phyloP scores from a whole-genome alignment of 805 yeast species.

The Pichia sporocuriosa region DNA sequence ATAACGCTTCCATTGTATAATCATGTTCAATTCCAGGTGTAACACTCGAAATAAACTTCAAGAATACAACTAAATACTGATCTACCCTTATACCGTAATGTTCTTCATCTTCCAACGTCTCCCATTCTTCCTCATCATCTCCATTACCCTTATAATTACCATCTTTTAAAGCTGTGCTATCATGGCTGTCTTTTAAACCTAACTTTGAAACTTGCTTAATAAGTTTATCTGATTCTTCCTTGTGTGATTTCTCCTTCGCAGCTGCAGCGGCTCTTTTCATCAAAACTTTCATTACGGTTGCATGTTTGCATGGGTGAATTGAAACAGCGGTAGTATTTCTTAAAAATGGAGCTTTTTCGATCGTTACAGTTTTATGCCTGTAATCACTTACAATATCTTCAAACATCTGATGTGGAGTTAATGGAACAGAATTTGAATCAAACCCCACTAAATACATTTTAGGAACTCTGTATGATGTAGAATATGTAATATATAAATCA shows the following conservation, averaged over 20 bases:
- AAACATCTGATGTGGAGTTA: slow-evolving; percentile 85
- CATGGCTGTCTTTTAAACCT: slow-evolving; percentile 35
- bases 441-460: slow-evolving; percentile 89
- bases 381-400: slow-evolving; percentile 91
- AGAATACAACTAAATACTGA: slow-evolving; percentile 81
- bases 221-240: slow-evolving; percentile 23
- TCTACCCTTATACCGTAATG: slow-evolving; percentile 63
- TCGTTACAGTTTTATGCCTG: slow-evolving; percentile 92
- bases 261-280: slow-evolving; percentile 66
- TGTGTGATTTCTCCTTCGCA: slow-evolving; percentile 23
- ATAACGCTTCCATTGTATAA: slow-evolving; percentile 95
- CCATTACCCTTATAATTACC: slow-evolving; percentile 13
- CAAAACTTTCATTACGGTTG: slow-evolving; percentile 86
- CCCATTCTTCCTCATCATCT: slow-evolving; percentile 20
- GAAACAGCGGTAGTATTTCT: slow-evolving; percentile 73
- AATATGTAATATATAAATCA: slow-evolving; percentile 85
- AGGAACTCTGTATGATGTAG: slow-evolving; percentile 94
- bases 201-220: slow-evolving; percentile 40
- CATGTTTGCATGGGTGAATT: slow-evolving; percentile 94
- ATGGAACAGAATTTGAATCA: slow-evolving; percentile 74
- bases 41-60: slow-evolving; percentile 93
- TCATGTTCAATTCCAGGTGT: slow-evolving; percentile 98
- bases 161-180: too few relatives aligned
- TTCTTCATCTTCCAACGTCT: slow-evolving; percentile 15
- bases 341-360: slow-evolving; percentile 84